Evolutionary conservation across 2,329 filamentous ascomycete genomes (phyloP).

Genomic region (Verticillium zaregamsianum): DNA sequence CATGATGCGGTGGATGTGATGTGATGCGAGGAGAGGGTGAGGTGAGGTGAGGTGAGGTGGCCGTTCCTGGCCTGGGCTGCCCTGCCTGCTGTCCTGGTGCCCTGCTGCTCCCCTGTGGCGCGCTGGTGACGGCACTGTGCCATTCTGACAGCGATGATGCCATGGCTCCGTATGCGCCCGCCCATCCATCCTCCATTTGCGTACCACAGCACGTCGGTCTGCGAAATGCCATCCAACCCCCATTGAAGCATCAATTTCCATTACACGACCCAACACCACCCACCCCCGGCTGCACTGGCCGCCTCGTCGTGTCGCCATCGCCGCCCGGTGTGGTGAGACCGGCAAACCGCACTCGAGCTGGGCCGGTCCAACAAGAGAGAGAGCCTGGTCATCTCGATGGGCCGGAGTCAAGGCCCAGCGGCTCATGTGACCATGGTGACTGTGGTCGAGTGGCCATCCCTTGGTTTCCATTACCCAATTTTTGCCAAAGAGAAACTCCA

Average conservation of each 20-base stretch:
- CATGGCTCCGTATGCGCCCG: background rate
- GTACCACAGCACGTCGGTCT: background rate
- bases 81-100: background rate
- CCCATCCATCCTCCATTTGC: background rate
- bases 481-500: constrained; percentile 15
- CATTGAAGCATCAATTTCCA: constrained; percentile 16
- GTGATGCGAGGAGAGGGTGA: background rate
- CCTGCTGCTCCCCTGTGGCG: background rate
- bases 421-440: constrained; percentile 32
- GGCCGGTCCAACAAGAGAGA: background rate
- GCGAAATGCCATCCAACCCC: background rate
- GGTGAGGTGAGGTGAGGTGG: background rate
- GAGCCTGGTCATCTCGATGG: background rate
- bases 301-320: constrained; percentile 1
- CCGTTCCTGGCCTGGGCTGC: background rate
- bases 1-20: background rate
- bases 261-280: constrained; percentile 18
- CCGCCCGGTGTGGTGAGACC: background rate
- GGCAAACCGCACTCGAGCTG: background rate
- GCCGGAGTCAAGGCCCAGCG: background rate
- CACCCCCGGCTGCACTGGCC: background rate
- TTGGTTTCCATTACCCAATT: constrained; percentile 48
- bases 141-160: background rate
- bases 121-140: background rate
- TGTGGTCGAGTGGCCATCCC: constrained; percentile 31